Percentiles rank a stretch among this genome's conserved stretches.
Conservation (phyloP, 2,329 filamentous ascomycete species). For the Byssoonygena ceratinophila region DNA sequence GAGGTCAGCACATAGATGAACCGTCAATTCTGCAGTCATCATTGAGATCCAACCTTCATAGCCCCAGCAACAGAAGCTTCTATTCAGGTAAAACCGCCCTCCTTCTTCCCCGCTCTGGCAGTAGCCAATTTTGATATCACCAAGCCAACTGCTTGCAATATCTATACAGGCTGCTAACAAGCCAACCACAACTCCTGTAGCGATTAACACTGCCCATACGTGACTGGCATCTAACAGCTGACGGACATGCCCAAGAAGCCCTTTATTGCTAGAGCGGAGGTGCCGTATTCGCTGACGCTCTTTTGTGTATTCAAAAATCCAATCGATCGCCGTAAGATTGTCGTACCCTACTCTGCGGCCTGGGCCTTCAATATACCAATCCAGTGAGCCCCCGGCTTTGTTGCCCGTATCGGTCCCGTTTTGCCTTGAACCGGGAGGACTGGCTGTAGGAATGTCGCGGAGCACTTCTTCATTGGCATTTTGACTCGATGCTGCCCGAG, state of each 20-base stretch:
- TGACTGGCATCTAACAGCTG: constrained; percentile 75
- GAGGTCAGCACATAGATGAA: constrained; percentile 15
- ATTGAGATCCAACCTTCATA: constrained; percentile 51
- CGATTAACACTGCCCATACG: constrained; percentile 79
- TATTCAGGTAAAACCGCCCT: constrained; percentile 82
- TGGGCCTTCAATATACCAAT: constrained; percentile 86
- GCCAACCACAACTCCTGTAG: constrained; percentile 75
- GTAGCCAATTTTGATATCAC: constrained; percentile 80
- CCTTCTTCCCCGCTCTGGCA: constrained; percentile 68
- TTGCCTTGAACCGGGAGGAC: constrained; percentile 21
- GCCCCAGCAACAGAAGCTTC: constrained; percentile 84
- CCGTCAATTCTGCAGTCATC: neutral
- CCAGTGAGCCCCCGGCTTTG: constrained; percentile 40
- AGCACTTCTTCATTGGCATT: constrained; percentile 9
- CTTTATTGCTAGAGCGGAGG: constrained; percentile 57
- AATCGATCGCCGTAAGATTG: constrained; percentile 93
- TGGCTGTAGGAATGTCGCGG: constrained; percentile 19
- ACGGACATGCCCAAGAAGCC: constrained; percentile 60
- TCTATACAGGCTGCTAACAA: constrained; percentile 80
- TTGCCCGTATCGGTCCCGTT: constrained; percentile 23
- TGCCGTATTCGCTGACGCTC: constrained; percentile 80
- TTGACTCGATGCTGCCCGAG: constrained; percentile 13
- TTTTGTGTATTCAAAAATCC: constrained; percentile 98
- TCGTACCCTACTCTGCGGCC: constrained; percentile 89
- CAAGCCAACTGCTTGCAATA: constrained; percentile 84